Evolutionary conservation across 2,329 filamentous ascomycete species (phyloP).

Genomic region (Gnomoniopsis sp.): DNA sequence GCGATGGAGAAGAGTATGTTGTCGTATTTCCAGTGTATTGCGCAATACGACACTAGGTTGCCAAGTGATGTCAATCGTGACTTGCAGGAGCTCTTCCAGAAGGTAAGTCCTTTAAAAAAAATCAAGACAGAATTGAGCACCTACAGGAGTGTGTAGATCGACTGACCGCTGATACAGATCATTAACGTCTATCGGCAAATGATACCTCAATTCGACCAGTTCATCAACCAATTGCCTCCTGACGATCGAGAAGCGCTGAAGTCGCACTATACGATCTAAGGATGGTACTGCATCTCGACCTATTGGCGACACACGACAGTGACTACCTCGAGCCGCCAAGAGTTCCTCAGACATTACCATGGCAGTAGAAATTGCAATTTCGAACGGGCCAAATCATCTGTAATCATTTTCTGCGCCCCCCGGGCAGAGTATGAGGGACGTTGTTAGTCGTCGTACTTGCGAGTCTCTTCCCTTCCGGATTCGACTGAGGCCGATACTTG

Average conservation of each 20-base stretch:
- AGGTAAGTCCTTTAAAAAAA: constrained; percentile 61
- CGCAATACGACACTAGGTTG: constrained; percentile 66
- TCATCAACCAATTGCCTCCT: constrained; percentile 47
- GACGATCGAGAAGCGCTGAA: constrained; percentile 49
- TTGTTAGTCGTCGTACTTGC: too few species aligned
- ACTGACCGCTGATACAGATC: constrained; percentile 28
- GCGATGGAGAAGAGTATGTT: constrained; percentile 85
- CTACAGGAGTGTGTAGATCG: not conserved
- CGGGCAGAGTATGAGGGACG: too few species aligned
- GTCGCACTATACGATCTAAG: constrained; percentile 36
- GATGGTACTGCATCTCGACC: not conserved
- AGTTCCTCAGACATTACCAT: not conserved
- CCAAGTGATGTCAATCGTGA: constrained; percentile 61
- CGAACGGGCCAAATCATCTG: too few species aligned
- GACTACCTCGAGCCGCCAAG: not conserved
- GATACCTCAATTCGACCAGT: constrained; percentile 56
- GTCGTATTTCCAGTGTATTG: constrained; percentile 81
- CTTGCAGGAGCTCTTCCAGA: constrained; percentile 70
- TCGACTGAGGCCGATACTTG: not conserved
- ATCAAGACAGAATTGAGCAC: not conserved
- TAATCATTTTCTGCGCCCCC: too few species aligned
- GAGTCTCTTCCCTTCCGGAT: too few species aligned
- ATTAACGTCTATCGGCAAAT: constrained; percentile 55
- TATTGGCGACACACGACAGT: too few species aligned
- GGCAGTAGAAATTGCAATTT: not conserved